Evolutionary conservation across 1,284 basidiomycete genomes (phyloP).

Genomic region (Quambalaria eucalypti): DNA sequence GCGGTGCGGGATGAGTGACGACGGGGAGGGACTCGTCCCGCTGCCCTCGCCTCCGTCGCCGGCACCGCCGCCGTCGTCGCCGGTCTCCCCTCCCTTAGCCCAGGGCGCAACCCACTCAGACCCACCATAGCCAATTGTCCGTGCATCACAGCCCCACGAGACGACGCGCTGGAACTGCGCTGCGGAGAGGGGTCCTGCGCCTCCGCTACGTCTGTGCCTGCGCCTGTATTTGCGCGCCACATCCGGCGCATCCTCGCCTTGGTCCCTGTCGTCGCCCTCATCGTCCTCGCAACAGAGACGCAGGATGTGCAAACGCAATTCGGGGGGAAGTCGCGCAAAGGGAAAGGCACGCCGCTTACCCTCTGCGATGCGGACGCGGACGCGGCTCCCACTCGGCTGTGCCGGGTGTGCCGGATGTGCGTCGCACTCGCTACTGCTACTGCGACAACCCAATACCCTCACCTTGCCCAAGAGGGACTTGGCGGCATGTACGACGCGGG

Average conservation of each 20-base stretch:
- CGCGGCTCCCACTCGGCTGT: background rate
- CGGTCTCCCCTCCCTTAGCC: background rate
- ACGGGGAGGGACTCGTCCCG: background rate
- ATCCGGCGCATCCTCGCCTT: too few relatives aligned
- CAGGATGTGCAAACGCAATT: background rate
- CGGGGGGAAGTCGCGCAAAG: background rate
- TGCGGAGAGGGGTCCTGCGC: background rate
- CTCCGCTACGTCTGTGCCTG: too few relatives aligned
- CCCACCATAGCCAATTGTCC: background rate
- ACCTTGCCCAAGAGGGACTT: background rate
- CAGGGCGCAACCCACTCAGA: background rate
- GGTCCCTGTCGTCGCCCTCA: too few relatives aligned
- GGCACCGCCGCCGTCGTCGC: background rate
- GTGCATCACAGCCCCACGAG: background rate
- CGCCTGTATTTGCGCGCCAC: too few relatives aligned
- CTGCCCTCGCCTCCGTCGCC: background rate
- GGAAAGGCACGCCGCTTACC: too few relatives aligned
- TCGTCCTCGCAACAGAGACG: background rate
- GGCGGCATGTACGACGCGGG: background rate
- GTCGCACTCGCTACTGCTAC: background rate
- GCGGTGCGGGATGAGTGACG: background rate
- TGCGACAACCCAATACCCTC: background rate
- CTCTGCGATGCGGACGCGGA: too few relatives aligned
- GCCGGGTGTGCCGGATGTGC: background rate
- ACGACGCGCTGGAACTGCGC: background rate